Evolutionary conservation across 306 rosid species (phyloP).

Genomic region (Morella rubra): DNA sequence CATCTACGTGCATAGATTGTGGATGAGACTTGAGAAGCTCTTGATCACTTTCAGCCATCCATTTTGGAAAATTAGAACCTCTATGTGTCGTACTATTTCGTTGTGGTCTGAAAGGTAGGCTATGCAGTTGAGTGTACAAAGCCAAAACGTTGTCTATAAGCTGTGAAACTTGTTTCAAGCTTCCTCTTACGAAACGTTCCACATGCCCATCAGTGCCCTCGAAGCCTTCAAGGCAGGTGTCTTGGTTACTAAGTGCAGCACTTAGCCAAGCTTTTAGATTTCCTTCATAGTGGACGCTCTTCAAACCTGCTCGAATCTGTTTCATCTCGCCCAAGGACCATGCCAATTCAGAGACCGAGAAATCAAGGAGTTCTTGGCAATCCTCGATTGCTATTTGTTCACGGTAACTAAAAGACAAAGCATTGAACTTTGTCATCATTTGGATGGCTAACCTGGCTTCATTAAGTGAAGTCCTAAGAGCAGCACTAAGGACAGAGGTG

Average conservation of each 20-base stretch:
- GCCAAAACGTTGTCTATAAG: conserved; percentile 78
- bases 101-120: conserved; percentile 55
- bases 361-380: conserved; percentile 90
- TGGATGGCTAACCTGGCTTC: conserved; percentile 65
- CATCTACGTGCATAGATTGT: conserved; percentile 42
- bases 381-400: conserved; percentile 84
- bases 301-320: conserved; percentile 52
- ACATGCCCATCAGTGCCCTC: conserved; percentile 83
- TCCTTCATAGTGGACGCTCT: conserved; percentile 45
- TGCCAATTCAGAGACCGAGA: conserved; percentile 82
- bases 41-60: conserved; percentile 69
- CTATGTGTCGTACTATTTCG: conserved; percentile 21
- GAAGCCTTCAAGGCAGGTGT: conserved; percentile 94
- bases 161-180: conserved; percentile 75
- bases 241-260: conserved; percentile 94
- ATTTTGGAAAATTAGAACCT: conserved; percentile 46
- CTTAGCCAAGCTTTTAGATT: conserved; percentile 90
- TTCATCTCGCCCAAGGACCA: conserved; percentile 82
- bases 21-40: conserved; percentile 49
- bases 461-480: conserved; percentile 58
- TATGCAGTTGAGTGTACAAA: conserved; percentile 67
- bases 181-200: conserved; percentile 68
- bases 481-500: conserved; percentile 58
- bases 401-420: conserved; percentile 61
- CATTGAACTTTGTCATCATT: conserved; percentile 59